Evolutionary conservation across 73 alveolate species (phyloP).

Genomic region (Tetrahymena thermophila): DNA sequence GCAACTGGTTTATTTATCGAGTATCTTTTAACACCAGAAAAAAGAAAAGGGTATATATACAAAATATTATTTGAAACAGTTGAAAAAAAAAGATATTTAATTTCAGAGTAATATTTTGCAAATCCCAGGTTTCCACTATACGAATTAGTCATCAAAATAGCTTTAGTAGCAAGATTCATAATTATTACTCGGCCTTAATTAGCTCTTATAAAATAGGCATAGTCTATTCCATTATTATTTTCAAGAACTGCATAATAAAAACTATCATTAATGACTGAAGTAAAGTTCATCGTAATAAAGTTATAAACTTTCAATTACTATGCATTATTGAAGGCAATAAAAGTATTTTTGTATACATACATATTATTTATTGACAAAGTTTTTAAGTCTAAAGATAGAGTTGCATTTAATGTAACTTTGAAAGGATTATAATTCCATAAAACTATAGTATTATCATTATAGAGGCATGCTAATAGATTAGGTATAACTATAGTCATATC

Average conservation of each 20-base stretch:
- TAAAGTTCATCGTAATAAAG: background rate
- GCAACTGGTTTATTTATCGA: background rate
- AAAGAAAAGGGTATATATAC: background rate
- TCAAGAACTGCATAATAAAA: background rate
- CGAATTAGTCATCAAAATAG: background rate
- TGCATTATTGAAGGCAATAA: background rate
- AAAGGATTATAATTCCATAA: background rate
- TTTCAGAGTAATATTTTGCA: background rate
- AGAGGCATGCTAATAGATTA: background rate
- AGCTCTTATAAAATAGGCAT: background rate
- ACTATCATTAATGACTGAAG: background rate
- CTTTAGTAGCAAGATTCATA: background rate
- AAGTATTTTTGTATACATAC: background rate
- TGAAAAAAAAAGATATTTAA: background rate
- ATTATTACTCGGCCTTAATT: background rate
- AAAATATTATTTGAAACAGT: background rate
- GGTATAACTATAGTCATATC: background rate
- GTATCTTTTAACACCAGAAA: background rate
- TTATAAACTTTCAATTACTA: background rate
- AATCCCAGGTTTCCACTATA: background rate
- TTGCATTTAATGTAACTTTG: background rate
- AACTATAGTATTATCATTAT: background rate
- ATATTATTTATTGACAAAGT: background rate
- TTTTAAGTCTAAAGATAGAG: background rate
- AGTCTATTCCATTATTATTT: background rate